A percentile compares a stretch with the other conserved stretches of the same genome.
Evolutionary conservation across 2,329 filamentous ascomycete species (phyloP).

Genomic region (Chaetomium globosum): DNA sequence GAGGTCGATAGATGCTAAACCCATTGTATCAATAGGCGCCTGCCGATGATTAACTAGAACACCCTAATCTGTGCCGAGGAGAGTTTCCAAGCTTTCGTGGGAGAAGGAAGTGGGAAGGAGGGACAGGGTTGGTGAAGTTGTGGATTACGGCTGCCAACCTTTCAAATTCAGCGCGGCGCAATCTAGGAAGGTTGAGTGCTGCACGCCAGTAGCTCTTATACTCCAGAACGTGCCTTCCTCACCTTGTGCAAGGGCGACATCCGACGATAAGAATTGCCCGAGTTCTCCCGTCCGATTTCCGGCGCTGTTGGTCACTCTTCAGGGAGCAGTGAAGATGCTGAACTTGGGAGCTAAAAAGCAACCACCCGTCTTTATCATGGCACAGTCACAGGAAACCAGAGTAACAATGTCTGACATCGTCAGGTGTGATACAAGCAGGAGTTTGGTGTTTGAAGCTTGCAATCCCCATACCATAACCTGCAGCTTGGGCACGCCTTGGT

Average conservation of each 20-base stretch:
- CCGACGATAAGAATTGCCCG: neutral
- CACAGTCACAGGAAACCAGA: neutral
- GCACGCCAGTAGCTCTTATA: neutral
- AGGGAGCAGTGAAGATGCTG: too few species aligned
- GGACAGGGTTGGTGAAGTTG: neutral
- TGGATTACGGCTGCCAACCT: neutral
- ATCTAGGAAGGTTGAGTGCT: neutral
- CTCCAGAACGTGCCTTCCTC: neutral
- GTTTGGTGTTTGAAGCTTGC: neutral
- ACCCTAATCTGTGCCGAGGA: neutral
- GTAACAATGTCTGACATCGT: neutral
- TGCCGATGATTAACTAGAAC: neutral
- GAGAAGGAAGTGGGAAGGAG: constrained; percentile 4
- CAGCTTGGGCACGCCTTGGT: too few species aligned
- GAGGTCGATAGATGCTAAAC: neutral
- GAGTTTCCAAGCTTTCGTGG: neutral
- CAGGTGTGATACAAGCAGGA: neutral
- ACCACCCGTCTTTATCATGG: neutral
- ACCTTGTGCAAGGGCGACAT: neutral
- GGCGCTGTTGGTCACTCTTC: neutral
- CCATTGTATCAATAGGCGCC: constrained; percentile 13
- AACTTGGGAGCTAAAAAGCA: too few species aligned
- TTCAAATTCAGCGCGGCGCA: neutral
- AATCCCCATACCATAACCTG: neutral
- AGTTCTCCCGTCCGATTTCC: neutral